phyloP scores from a whole-genome alignment of 148 eudicot genomes.

The Rhododendron griersonianum region DNA sequence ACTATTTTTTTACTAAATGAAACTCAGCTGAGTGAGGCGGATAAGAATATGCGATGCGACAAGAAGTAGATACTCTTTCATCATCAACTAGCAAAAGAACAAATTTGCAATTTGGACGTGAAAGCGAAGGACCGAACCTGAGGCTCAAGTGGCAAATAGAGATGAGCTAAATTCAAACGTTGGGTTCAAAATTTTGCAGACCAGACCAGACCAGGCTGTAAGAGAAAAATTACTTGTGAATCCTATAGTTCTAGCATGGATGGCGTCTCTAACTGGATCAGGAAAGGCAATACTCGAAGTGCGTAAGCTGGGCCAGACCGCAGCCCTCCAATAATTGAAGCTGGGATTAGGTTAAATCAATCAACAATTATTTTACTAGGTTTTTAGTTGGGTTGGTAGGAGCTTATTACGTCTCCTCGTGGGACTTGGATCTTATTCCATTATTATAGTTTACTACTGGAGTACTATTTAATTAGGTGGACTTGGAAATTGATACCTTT shows the following conservation, averaged over 20 bases:
- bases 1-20: neutral
- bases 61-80: neutral
- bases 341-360: neutral
- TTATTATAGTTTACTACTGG: too few species aligned
- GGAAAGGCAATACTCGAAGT: too few species aligned
- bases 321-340: neutral
- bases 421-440: too few species aligned
- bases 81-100: neutral
- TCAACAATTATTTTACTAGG: neutral
- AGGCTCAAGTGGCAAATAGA: too few species aligned
- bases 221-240: too few species aligned
- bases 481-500: neutral
- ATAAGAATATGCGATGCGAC: neutral
- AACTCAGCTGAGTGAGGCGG: neutral
- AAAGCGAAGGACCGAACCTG: neutral
- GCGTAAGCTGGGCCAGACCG: too few species aligned
- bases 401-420: neutral
- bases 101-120: neutral
- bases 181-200: too few species aligned
- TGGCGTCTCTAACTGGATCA: too few species aligned
- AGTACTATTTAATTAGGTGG: too few species aligned
- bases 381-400: neutral
- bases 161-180: too few species aligned
- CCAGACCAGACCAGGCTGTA: too few species aligned
- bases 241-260: accelerated